Evolutionary conservation across 1,284 basidiomycete genomes (phyloP).

Genomic region (Leccinum proliferum): DNA sequence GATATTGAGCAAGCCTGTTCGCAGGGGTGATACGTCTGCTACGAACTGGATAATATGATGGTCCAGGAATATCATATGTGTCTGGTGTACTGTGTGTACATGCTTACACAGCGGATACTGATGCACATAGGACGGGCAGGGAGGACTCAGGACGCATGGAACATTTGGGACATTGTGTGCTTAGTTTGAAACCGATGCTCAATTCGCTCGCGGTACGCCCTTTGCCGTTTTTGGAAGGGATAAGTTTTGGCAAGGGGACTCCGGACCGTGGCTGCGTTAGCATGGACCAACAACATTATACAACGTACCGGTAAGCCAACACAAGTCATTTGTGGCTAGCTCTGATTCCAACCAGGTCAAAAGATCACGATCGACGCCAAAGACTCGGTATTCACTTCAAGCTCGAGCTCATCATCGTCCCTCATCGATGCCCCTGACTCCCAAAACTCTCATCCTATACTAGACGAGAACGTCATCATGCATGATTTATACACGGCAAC

Average conservation of each 20-base stretch:
- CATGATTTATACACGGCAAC: constrained; percentile 17
- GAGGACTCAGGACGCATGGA: not conserved
- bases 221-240: too few species aligned
- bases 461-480: constrained; percentile 1
- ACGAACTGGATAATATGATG: not conserved
- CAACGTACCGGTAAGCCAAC: constrained; percentile 5
- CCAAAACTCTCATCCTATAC: not conserved
- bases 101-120: not conserved
- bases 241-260: too few species aligned
- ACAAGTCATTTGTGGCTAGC: not conserved
- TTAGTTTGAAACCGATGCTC: too few species aligned
- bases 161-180: not conserved
- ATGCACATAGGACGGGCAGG: not conserved
- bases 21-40: not conserved
- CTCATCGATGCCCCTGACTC: not conserved
- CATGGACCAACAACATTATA: constrained; percentile 12
- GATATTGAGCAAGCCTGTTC: not conserved
- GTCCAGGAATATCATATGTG: not conserved
- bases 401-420: not conserved
- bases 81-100: not conserved
- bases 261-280: not conserved
- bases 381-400: constrained; percentile 10
- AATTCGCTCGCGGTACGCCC: too few species aligned
- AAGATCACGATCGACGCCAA: constrained; percentile 9
- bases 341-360: constrained; percentile 13